These are phyloP conservation scores for Sugiyamaella qingdaonensis DNA, from an alignment of 805 yeast species.

Conservation along the genomic window DNA sequence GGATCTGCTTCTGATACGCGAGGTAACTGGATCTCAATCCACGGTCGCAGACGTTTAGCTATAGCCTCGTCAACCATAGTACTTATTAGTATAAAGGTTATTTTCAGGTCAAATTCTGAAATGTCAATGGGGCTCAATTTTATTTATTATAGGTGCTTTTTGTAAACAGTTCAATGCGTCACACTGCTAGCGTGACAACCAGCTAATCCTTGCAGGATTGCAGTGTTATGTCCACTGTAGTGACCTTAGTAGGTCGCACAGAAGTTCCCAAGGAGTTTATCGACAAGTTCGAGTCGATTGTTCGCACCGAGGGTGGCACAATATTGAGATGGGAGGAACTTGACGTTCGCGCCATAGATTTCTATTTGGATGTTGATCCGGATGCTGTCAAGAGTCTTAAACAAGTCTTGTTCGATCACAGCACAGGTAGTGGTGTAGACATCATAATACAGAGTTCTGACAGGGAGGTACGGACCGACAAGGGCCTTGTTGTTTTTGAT, in stretches of 20 bases:
- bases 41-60: conserved; percentile 20
- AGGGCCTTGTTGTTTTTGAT: conserved; percentile 77
- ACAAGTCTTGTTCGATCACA: conserved; percentile 24
- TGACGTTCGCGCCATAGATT: conserved; percentile 40
- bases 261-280: conserved; percentile 4
- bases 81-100: not conserved
- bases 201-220: not conserved
- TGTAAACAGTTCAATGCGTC: not conserved
- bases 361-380: conserved; percentile 22
- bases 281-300: conserved; percentile 16
- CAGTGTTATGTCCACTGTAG: conserved; percentile 15
- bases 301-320: conserved; percentile 20
- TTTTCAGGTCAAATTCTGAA: not conserved
- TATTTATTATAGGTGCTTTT: too few relatives aligned
- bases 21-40: conserved; percentile 21
- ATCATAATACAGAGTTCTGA: conserved; percentile 39
- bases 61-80: conserved; percentile 19
- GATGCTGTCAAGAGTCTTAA: conserved; percentile 19
- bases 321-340: conserved; percentile 18
- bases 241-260: conserved; percentile 11
- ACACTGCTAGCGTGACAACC: not conserved
- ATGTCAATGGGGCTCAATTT: not conserved
- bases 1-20: conserved; percentile 38
- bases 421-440: conserved; percentile 35
- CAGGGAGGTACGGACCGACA: conserved; percentile 31